Evolutionary conservation across 345 rosid genomes (phyloP).

Genomic region (Atalantia buxifolia): DNA sequence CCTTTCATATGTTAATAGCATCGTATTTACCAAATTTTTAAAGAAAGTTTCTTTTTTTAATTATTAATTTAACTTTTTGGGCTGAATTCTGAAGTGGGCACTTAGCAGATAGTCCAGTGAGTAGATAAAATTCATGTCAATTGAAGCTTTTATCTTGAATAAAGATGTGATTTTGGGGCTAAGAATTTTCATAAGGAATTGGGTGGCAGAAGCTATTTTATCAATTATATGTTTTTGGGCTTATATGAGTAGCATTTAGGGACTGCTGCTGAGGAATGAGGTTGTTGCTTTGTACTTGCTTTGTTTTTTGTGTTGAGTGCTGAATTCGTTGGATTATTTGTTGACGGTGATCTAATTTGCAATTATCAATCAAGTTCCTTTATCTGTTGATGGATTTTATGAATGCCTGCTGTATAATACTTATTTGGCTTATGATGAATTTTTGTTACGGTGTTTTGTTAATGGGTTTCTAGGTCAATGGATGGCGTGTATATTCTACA

Average conservation of each 20-base stretch:
- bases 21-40: not conserved
- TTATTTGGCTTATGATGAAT: not conserved
- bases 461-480: conserved; percentile 41
- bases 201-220: not conserved
- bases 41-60: not conserved
- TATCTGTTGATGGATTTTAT: not conserved
- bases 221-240: not conserved
- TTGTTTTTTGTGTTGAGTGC: not conserved
- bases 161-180: not conserved
- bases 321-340: not conserved
- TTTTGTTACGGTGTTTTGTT: not conserved
- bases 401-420: not conserved
- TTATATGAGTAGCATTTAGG: not conserved
- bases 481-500: conserved; percentile 48
- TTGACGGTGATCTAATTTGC: not conserved
- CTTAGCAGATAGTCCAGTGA: not conserved
- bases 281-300: not conserved
- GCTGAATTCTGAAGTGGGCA: conserved; percentile 9
- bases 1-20: not conserved
- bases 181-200: not conserved
- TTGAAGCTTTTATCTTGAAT: not conserved
- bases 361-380: not conserved
- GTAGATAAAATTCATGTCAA: not conserved
- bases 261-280: not conserved
- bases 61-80: not conserved